phyloP scores from a whole-genome alignment of 2,329 filamentous ascomycete species.

The Cladosporium colombiae region DNA sequence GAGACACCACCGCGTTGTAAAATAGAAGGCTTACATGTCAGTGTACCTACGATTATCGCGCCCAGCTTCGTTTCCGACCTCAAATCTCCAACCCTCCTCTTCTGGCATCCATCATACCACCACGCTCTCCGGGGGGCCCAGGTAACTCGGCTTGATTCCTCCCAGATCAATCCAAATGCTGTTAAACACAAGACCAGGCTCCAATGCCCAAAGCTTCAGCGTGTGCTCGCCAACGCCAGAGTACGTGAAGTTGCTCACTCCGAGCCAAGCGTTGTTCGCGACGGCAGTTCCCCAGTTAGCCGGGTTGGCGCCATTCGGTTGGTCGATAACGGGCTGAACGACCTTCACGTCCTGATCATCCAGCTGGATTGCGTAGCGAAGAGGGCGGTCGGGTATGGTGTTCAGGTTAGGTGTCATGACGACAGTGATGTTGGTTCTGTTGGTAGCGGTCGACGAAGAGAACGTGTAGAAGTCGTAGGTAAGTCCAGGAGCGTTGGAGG shows the following conservation, averaged over 20 bases:
- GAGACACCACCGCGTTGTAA: not conserved
- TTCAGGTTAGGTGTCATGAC: constrained; percentile 33
- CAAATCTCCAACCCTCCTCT: not conserved
- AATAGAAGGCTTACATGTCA: not conserved
- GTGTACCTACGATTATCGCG: not conserved
- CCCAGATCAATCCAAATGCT: constrained; percentile 39
- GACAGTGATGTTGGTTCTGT: constrained; percentile 40
- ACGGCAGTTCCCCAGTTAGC: constrained; percentile 53
- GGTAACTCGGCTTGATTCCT: constrained; percentile 37
- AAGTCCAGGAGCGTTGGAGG: constrained; percentile 55
- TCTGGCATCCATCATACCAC: constrained; percentile 26
- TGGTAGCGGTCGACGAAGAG: constrained; percentile 48
- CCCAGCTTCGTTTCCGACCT: not conserved
- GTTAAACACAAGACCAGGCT: constrained; percentile 47
- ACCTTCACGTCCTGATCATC: constrained; percentile 30
- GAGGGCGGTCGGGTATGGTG: constrained; percentile 30
- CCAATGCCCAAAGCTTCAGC: constrained; percentile 48
- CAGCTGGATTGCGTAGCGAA: constrained; percentile 44
- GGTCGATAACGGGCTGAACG: constrained; percentile 33
- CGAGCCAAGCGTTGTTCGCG: constrained; percentile 54
- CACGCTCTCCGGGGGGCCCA: constrained; percentile 40
- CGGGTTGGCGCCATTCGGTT: constrained; percentile 38
- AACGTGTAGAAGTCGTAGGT: constrained; percentile 65
- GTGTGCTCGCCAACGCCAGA: constrained; percentile 42
- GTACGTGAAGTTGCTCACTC: constrained; percentile 43